Evolutionary conservation across 352 stramenopile species (phyloP).

Genomic region (Phytophthora constricta): DNA sequence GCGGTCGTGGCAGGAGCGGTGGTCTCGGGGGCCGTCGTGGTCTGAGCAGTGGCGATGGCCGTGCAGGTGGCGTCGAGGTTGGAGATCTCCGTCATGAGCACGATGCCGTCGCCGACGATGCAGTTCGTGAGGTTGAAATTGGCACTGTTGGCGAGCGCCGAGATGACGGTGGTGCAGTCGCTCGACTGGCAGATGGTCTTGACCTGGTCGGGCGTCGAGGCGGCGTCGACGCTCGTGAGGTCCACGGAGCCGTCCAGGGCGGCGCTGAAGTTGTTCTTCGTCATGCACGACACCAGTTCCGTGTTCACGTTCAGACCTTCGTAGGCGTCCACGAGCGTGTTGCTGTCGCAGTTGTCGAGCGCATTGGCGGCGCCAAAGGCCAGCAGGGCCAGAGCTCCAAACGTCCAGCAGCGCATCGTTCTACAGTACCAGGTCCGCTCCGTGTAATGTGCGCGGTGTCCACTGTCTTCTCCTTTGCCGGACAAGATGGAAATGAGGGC

Average conservation of each 20-base stretch:
- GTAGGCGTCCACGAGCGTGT: slow-evolving; percentile 56
- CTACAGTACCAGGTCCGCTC: neutral
- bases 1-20: neutral
- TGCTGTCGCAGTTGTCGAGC: slow-evolving; percentile 45
- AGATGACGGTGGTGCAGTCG: slow-evolving; percentile 51
- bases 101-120: slow-evolving; percentile 56
- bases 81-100: slow-evolving; percentile 55
- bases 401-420: slow-evolving; percentile 30
- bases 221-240: slow-evolving; percentile 41
- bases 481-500: slow-evolving; percentile 47
- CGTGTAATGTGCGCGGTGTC: slow-evolving; percentile 12
- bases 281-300: slow-evolving; percentile 58
- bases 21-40: neutral
- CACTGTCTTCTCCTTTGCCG: slow-evolving; percentile 36
- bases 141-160: slow-evolving; percentile 48
- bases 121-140: slow-evolving; percentile 65
- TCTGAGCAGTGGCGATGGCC: slow-evolving; percentile 24
- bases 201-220: slow-evolving; percentile 46
- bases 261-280: slow-evolving; percentile 54
- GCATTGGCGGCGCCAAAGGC: slow-evolving; percentile 24
- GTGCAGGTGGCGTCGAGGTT: slow-evolving; percentile 51
- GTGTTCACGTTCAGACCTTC: slow-evolving; percentile 56
- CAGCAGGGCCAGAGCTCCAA: slow-evolving; percentile 28
- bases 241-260: slow-evolving; percentile 56
- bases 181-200: slow-evolving; percentile 48